Evolutionary conservation across 2,329 filamentous ascomycete genomes (phyloP), one percentile per base, ranked within the genome.

Genomic region (Chaetomium sp.): DNA sequence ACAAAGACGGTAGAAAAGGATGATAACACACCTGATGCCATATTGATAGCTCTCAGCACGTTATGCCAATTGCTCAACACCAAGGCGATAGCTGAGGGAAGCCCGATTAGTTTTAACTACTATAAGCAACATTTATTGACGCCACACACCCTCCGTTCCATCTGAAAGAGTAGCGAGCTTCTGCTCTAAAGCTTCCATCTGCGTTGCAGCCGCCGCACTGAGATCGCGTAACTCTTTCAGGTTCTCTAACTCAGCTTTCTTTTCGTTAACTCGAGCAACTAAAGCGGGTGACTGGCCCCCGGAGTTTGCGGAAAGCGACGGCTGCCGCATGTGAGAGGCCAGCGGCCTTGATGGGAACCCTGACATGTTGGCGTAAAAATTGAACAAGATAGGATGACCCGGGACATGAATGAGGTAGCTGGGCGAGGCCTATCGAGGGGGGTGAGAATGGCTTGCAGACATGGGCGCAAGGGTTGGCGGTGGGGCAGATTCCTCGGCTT

Each of bases 31-130:
- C 88, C 80, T 58, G 87, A 91, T 59, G 89, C 89, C 87, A 94
- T 91, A 67, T 87, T 87, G 66, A 95, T 91, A 43, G 88, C 88
- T 61, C 87, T 79, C 58, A 95, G 78, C 61, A 95, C 89, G 64
- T 89, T 91, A 70, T 91, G 87, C 89, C 89, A 95, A 69, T 94
- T 95, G 52, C 86, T 82, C 68, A 95, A 76, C 27, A 95, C 89
- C n/a, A 86, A 81, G 41, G 89, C 89, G 65, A 95, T 89, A 58
- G 87, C 88, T 90, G 19, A 37, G 34, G 38, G 12, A 3, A 52
- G 35, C 11, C 6, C 47, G 49, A 60, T 62, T 40, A 51, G 54
- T 57, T 14, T 46, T 47, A 41, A 40, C 48, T 32, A 32, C 19
- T 35, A 12, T 19, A 58, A 38, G 45, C 34, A 36, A 10, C 42